phyloP scores from a whole-genome alignment of 495 filamentous ascomycete species.

The Lasiosphaeris hirsuta region DNA sequence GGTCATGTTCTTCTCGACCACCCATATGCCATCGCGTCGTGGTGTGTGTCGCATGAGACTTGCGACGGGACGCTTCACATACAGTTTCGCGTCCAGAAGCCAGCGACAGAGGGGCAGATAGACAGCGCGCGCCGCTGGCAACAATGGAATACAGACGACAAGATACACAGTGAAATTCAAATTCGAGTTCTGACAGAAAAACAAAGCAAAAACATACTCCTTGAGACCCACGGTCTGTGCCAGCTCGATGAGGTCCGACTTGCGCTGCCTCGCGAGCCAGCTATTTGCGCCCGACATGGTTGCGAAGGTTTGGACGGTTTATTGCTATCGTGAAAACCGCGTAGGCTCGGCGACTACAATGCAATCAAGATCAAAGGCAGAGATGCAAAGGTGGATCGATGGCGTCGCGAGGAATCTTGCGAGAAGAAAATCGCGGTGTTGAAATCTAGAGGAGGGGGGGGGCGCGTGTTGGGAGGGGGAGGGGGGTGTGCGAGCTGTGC shows the following conservation, averaged over 20 bases:
- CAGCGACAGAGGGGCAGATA: too few relatives aligned
- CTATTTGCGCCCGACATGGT: conserved; percentile 49
- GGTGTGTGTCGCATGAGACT: background rate
- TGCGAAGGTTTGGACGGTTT: background rate
- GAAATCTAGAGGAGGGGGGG: background rate
- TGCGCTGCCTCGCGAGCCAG: conserved; percentile 82
- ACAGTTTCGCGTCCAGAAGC: background rate
- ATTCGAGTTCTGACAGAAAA: conserved; percentile 12
- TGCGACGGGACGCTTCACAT: too few relatives aligned
- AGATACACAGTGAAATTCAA: background rate
- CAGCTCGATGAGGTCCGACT: conserved; percentile 73
- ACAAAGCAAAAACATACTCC: conserved; percentile 55
- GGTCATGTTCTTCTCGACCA: background rate
- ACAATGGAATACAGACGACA: background rate
- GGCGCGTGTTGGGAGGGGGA: conserved; percentile 9
- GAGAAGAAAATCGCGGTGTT: background rate
- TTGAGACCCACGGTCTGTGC: conserved; percentile 69
- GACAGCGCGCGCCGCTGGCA: too few relatives aligned
- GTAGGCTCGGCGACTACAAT: conserved; percentile 7
- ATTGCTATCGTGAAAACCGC: conserved; percentile 3
- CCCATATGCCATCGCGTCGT: background rate
- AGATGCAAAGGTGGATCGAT: background rate
- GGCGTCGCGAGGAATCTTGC: background rate
- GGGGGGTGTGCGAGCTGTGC: background rate
- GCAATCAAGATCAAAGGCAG: background rate